A percentile compares a stretch with the other conserved stretches of the same genome.
Evolutionary conservation across 2,329 filamentous ascomycete species (phyloP).

Genomic region (Cordyceps pruinosa): DNA sequence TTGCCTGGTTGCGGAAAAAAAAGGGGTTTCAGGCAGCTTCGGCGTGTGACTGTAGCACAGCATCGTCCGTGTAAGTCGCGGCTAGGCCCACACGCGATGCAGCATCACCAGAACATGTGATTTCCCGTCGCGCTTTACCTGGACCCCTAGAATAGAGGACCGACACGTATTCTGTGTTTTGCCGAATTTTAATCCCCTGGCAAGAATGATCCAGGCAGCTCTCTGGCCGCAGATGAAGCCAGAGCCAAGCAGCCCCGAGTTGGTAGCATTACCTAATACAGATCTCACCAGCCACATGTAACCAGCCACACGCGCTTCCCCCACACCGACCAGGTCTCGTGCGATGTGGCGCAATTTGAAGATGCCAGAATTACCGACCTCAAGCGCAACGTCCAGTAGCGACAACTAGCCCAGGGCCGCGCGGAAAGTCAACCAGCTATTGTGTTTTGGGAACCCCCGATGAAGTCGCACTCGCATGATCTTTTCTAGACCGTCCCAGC

Average conservation of each 20-base stretch:
- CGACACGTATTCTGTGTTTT: neutral
- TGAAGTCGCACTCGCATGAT: neutral
- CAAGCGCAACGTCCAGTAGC: neutral
- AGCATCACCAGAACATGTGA: slow-evolving; percentile 7
- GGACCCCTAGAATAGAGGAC: too few relatives aligned
- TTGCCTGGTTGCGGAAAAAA: neutral
- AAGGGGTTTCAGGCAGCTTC: neutral
- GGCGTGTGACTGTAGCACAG: neutral
- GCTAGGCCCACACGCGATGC: neutral
- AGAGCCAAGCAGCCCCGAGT: neutral
- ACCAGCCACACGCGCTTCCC: neutral
- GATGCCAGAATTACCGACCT: slow-evolving; percentile 2
- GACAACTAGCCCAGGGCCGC: neutral
- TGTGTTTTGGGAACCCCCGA: neutral
- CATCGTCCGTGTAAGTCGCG: neutral
- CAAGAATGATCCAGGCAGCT: neutral
- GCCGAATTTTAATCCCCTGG: neutral
- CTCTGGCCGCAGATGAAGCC: neutral
- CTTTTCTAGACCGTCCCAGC: neutral
- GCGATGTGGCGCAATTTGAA: slow-evolving; percentile 10
- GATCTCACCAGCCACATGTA: neutral
- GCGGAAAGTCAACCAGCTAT: neutral
- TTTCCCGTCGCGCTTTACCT: neutral
- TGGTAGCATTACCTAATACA: neutral
- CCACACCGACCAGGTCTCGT: slow-evolving; percentile 4